Base-by-base conservation (phyloP, 1,139 yeast genomes). In the Candida labiduridarum region DNA sequence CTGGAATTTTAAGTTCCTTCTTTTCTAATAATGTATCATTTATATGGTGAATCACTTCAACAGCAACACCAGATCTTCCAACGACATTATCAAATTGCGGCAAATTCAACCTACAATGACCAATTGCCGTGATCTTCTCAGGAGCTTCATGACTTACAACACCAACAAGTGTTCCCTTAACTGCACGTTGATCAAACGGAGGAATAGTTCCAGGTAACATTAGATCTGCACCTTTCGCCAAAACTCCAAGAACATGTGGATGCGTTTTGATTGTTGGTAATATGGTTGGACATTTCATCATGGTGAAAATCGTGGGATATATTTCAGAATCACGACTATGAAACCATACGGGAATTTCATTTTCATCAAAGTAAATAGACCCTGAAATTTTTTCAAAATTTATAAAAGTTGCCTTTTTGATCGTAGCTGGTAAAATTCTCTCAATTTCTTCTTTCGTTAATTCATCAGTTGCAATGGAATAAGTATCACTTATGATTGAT, bases 201-300 rank as follows among this genome's bases (percentile, higher is more conserved):
- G 90, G 88, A 6, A 88, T 74, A 2, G 94, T 83, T 0, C 99
- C 99, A 0, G 96, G 95, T 34, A 89, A 74, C 97, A 94, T 92
- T 59, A 94, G 74, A 64, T 92, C 87, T 0, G 98, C 97, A 8
- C 97, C 97, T 53, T 81, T 83, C 35, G 76, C 72, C 29, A 91
- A 68, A 50, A 80, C 80, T 46, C 71, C 65, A 16, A 92, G 76
- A 2, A 94, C 97, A 58, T 79, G 82, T 11, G 82, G 82, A 63
- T 89, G 94, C 0, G 97, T 92, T 49, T 72, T 67, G 2, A 92
- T 80, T 2, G 77, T 63, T 0, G 96, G 96, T 27, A 89, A 59
- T 9, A 90, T 52, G 53, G 70, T 79, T 0, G 94, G 91, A 41
- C 81, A 77, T 31, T 76, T 74, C 96, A 96, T 89, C 41, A 85